Evolutionary conservation across 140 eudicot genomes (phyloP), one percentile per base, ranked within the genome.

Genomic region (Flaveria floridana): DNA sequence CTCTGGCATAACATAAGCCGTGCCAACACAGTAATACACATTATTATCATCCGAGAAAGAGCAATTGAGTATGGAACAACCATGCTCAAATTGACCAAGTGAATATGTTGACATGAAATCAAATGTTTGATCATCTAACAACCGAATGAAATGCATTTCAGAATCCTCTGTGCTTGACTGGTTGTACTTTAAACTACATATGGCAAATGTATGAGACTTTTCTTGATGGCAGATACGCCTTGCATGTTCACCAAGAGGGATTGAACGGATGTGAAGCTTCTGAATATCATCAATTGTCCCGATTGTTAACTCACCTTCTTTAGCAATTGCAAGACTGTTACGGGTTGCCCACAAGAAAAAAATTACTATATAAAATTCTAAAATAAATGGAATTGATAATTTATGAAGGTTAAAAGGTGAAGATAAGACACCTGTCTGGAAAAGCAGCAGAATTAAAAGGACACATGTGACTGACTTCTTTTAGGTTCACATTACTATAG

Each of bases 161-260:
- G 84, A 46, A 16, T 92, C 98, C 46, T 92, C 98, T 3, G 92
- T 79, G 79, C 88, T 84, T 19, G 98, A 82, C 68, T 84, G 95
- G 39, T 82, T 92, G 69, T 87, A 92, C 82, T 88, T 92, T 66
- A 89, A 68, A 80, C 98, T 87, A 51, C 98, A 89, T 34, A 92
- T 76, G 14, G 98, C 98, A 81, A 92, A 92, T n/a, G 96, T 89
- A 25, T 87, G 89, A 13, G 91, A 81, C 75, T 87, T 96, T 82
- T 89, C 98, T 82, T 92, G 98, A 85, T 92, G 98, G 78, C 95
- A 89, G 70, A 92, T 92, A 72, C 96, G 95, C 6, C 98, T 86
- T 59, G 96, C 98, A 20, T 92, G 93, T 84, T 92, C 98, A 26
- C 98, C 98, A 68, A 92, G 96, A 0, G 98, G 96, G 70, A 92